These are phyloP conservation scores for Rosa rugosa DNA, from an alignment of 306 rosid species.

Conservation along the genomic window DNA sequence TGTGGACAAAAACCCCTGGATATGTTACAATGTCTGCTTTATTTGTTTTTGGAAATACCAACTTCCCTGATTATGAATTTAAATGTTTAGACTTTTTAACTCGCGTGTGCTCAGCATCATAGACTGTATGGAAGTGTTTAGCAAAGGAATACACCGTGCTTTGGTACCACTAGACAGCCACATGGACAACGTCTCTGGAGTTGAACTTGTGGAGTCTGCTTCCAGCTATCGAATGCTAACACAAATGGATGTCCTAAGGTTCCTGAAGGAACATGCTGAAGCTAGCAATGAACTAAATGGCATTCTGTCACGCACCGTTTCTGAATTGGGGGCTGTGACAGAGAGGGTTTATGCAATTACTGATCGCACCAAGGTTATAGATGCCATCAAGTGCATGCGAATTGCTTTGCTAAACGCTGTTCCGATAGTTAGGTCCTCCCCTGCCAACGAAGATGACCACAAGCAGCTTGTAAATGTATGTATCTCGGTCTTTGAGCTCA, in stretches of 20 bases:
- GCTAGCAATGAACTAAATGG: constrained; percentile 19
- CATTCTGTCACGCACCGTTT: constrained; percentile 34
- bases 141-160: constrained; percentile 90
- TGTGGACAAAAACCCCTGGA: neutral
- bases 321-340: constrained; percentile 52
- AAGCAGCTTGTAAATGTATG: constrained; percentile 57
- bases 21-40: neutral
- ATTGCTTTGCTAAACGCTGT: constrained; percentile 67
- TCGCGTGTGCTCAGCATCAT: constrained; percentile 38
- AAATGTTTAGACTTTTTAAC: neutral
- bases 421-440: constrained; percentile 58
- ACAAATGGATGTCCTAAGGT: constrained; percentile 73
- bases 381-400: constrained; percentile 72
- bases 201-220: constrained; percentile 71
- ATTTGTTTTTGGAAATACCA: neutral
- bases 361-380: constrained; percentile 53
- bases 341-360: constrained; percentile 66
- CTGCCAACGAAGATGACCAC: constrained; percentile 46
- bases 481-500: neutral
- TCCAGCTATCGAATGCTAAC: constrained; percentile 70
- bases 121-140: constrained; percentile 92
- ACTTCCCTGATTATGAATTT: neutral
- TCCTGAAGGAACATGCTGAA: constrained; percentile 42
- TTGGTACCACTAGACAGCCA: constrained; percentile 69
- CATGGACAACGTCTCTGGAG: constrained; percentile 48